A percentile compares a stretch with the other conserved stretches of the same genome.
phyloP scores from a whole-genome alignment of 306 rosid genomes.

The Quercus ilex region DNA sequence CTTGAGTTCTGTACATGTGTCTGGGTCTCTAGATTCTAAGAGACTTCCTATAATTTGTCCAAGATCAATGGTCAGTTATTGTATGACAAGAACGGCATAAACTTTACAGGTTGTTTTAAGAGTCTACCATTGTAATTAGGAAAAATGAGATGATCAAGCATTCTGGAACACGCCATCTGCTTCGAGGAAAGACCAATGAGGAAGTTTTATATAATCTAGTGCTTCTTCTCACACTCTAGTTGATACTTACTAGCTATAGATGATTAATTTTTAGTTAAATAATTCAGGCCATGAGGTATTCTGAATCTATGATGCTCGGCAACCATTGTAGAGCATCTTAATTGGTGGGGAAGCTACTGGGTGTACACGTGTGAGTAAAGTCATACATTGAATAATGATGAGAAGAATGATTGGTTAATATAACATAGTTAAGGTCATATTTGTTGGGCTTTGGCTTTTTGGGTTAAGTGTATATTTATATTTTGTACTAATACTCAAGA shows the following conservation, averaged over 20 bases:
- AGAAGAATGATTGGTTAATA: no score
- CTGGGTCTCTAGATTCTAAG: slow-evolving; percentile 10
- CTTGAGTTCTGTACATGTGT: slow-evolving; percentile 20
- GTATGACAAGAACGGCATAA: background rate
- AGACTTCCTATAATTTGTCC: background rate
- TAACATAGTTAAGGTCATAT: no score
- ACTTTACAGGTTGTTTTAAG: background rate
- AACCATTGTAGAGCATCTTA: no score
- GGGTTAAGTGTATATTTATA: no score
- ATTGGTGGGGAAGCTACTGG: no score
- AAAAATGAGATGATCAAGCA: background rate
- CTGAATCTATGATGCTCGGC: background rate
- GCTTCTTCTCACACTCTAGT: background rate
- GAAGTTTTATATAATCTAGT: background rate
- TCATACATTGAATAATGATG: no score
- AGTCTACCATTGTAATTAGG: background rate
- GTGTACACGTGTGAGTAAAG: no score
- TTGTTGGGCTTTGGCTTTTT: no score
- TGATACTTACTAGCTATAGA: background rate
- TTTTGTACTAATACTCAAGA: no score
- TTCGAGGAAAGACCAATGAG: background rate
- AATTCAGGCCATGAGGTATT: no score
- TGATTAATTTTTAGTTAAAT: no score
- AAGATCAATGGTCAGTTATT: background rate
- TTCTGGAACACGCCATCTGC: background rate